Evolutionary conservation across 352 stramenopile species (phyloP).

Genomic region (Phytophthora lateralis): DNA sequence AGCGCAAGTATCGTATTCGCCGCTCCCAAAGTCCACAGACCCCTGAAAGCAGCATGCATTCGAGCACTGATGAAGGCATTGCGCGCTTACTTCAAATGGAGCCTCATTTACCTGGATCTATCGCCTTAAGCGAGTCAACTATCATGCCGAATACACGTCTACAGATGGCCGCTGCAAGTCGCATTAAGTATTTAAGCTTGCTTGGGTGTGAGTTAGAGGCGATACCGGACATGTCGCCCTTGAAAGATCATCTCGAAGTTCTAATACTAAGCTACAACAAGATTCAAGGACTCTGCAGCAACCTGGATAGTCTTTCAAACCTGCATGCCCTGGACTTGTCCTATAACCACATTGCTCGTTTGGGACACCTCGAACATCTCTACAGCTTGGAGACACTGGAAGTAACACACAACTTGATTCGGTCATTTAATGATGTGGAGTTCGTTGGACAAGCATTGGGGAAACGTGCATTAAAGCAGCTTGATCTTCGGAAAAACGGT

Average conservation of each 20-base stretch:
- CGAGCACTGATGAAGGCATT: constrained; percentile 34
- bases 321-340: constrained; percentile 67
- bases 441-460: constrained; percentile 33
- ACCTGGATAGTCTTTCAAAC: constrained; percentile 39
- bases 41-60: constrained; percentile 16
- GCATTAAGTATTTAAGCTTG: constrained; percentile 56
- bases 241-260: constrained; percentile 54
- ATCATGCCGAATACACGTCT: constrained; percentile 5
- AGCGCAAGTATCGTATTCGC: constrained; percentile 61
- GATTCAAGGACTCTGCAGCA: constrained; percentile 45
- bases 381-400: constrained; percentile 49
- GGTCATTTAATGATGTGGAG: constrained; percentile 56
- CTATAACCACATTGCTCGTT: constrained; percentile 57
- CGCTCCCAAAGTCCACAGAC: constrained; percentile 36
- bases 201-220: constrained; percentile 55
- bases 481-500: constrained; percentile 77
- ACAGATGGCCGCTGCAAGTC: constrained; percentile 16
- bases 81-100: constrained; percentile 52
- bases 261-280: constrained; percentile 80
- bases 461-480: constrained; percentile 28
- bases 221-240: constrained; percentile 47
- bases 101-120: constrained; percentile 28
- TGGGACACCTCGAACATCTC: constrained; percentile 55
- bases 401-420: constrained; percentile 69
- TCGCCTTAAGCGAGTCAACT: background rate